Percentiles rank a stretch among this genome's conserved stretches.
Evolutionary conservation across 1,284 basidiomycete species (phyloP).

Genomic region (Trichosporon ovoides): DNA sequence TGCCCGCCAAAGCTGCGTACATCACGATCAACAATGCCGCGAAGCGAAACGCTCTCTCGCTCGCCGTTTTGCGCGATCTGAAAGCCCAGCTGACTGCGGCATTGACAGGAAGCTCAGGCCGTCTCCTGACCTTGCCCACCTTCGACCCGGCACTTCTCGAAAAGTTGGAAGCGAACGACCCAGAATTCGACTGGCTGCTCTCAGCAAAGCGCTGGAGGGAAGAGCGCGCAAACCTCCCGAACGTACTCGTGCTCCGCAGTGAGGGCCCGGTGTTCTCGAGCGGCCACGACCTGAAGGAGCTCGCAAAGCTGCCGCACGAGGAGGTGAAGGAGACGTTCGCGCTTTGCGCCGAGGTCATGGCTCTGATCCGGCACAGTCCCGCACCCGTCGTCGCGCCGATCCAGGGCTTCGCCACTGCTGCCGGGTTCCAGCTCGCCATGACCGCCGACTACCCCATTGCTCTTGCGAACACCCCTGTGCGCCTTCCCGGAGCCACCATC

Average conservation of each 20-base stretch:
- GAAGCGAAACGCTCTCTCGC: constrained; percentile 21
- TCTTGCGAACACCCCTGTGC: constrained; percentile 14
- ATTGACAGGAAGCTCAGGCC: constrained; percentile 7
- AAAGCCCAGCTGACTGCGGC: constrained; percentile 9
- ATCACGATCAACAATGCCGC: constrained; percentile 21
- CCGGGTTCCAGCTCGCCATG: constrained; percentile 21
- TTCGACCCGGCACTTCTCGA: constrained; percentile 16
- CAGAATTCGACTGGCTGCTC: constrained; percentile 17
- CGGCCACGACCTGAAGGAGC: constrained; percentile 21
- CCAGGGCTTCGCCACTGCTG: constrained; percentile 19
- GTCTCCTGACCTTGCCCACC: constrained; percentile 8
- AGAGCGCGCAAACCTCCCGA: constrained; percentile 12
- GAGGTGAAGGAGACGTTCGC: constrained; percentile 22
- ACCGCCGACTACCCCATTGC: constrained; percentile 21
- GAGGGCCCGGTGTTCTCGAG: constrained; percentile 20
- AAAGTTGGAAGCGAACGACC: constrained; percentile 9
- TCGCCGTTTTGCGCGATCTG: constrained; percentile 17
- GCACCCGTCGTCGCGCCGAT: constrained; percentile 17
- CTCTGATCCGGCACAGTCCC: constrained; percentile 15
- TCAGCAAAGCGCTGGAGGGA: constrained; percentile 12
- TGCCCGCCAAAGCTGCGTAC: constrained; percentile 19
- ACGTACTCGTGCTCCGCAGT: constrained; percentile 16
- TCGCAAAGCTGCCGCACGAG: constrained; percentile 13
- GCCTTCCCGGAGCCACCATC: constrained; percentile 17
- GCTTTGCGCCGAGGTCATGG: constrained; percentile 22